These are phyloP conservation scores for Phytophthora uliginosa DNA, from an alignment of 352 stramenopile genomes.

Conservation along the genomic window DNA sequence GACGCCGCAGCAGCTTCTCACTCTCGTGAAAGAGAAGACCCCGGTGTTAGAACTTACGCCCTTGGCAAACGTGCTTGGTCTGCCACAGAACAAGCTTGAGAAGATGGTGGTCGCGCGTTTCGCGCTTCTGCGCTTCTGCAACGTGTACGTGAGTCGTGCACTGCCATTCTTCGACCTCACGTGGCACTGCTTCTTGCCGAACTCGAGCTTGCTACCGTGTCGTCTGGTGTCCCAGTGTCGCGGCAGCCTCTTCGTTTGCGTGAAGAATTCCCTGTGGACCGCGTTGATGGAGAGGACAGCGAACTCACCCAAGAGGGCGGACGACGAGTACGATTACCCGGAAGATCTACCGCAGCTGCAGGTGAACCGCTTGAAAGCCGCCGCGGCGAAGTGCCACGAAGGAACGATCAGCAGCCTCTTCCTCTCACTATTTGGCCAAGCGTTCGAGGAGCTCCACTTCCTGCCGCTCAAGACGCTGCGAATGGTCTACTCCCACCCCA, in stretches of 20 bases:
- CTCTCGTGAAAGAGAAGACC: constrained; percentile 40
- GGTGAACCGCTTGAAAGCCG: constrained; percentile 89
- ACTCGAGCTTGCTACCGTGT: constrained; percentile 42
- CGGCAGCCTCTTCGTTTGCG: constrained; percentile 74
- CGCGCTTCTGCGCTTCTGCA: constrained; percentile 78
- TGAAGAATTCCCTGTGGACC: constrained; percentile 86
- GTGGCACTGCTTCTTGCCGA: constrained; percentile 74
- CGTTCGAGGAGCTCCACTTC: constrained; percentile 91
- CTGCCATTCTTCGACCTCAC: constrained; percentile 84
- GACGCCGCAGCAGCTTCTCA: constrained; percentile 44
- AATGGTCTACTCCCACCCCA: constrained; percentile 93
- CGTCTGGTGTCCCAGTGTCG: constrained; percentile 70
- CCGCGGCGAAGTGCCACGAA: constrained; percentile 79
- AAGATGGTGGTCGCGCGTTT: constrained; percentile 60
- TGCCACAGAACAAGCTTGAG: constrained; percentile 20
- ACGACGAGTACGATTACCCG: constrained; percentile 95
- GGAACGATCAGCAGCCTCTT: constrained; percentile 74
- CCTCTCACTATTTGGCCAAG: constrained; percentile 86
- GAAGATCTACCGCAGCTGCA: constrained; percentile 88
- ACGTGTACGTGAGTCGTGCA: constrained; percentile 74
- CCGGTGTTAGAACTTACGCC: constrained; percentile 21
- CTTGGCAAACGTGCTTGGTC: constrained; percentile 14
- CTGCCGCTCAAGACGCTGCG: constrained; percentile 74
- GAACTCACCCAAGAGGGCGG: constrained; percentile 78
- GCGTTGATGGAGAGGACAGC: constrained; percentile 79